phyloP scores from a whole-genome alignment of 2,329 filamentous ascomycete genomes.

The Pyrenochaeta sp. region DNA sequence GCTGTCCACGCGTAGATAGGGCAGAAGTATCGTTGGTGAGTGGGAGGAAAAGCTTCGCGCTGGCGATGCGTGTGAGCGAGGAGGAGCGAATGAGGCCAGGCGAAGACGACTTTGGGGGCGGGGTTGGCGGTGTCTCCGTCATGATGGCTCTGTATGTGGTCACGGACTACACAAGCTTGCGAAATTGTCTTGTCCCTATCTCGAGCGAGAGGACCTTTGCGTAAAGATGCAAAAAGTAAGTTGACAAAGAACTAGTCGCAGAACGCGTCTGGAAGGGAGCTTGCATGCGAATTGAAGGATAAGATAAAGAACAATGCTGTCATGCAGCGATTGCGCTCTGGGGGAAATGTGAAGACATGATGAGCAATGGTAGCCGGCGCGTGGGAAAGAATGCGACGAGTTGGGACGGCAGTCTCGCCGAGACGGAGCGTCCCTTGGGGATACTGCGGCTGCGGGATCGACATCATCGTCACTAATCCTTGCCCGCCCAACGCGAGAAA shows the following conservation, averaged over 20 bases:
- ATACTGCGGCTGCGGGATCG: constrained; percentile 25
- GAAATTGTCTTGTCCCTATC: no score
- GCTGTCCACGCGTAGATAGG: constrained; percentile 54
- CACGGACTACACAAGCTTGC: background rate
- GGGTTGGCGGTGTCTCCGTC: constrained; percentile 25
- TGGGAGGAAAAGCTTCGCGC: constrained; percentile 52
- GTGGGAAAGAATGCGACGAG: constrained; percentile 21
- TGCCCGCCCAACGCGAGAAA: constrained; percentile 11
- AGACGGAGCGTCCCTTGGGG: constrained; percentile 24
- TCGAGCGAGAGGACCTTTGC: no score
- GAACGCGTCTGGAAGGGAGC: background rate
- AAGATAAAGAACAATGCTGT: constrained; percentile 1
- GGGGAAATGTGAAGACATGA: constrained; percentile 13
- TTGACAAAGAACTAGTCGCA: no score
- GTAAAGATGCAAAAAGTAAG: background rate
- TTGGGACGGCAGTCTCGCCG: constrained; percentile 28
- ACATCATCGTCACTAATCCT: constrained; percentile 14
- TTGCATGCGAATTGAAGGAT: no score
- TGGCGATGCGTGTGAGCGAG: constrained; percentile 43
- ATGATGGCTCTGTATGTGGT: constrained; percentile 12
- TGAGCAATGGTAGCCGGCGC: constrained; percentile 14
- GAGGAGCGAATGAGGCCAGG: constrained; percentile 25
- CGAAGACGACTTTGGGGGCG: constrained; percentile 24
- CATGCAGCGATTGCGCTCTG: constrained; percentile 7
- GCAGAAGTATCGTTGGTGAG: constrained; percentile 46